A percentile compares a stretch with the other conserved stretches of the same genome.
Evolutionary conservation across 202 grass and related monocot genomes (phyloP).

Genomic region (Zizania palustris): DNA sequence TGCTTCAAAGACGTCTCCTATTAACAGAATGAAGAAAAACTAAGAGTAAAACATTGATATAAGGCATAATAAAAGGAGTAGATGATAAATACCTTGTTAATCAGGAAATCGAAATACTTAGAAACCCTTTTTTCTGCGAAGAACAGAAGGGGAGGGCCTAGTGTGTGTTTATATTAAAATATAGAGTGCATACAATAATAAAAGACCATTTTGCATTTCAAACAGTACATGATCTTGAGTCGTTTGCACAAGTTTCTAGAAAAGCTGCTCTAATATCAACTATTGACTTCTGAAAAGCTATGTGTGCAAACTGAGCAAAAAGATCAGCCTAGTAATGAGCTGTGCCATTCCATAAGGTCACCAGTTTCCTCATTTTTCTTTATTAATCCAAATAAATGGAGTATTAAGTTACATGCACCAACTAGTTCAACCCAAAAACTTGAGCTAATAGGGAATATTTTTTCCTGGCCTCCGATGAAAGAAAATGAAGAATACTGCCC

Average conservation of each 20-base stretch:
- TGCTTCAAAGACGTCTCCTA: slow-evolving; percentile 69
- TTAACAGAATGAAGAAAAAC: slow-evolving; percentile 17
- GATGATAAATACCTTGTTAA: slow-evolving; percentile 2
- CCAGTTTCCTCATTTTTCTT: background rate
- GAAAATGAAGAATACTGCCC: background rate
- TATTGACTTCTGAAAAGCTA: slow-evolving; percentile 32
- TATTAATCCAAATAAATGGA: too few species aligned
- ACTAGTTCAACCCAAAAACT: too few species aligned
- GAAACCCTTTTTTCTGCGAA: background rate
- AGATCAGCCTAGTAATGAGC: slow-evolving; percentile 4
- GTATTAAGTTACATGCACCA: too few species aligned
- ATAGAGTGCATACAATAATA: background rate
- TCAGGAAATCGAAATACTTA: background rate
- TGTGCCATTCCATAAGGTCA: slow-evolving; percentile 29
- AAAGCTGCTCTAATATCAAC: too few species aligned
- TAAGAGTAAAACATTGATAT: slow-evolving; percentile 12
- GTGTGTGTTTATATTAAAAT: background rate
- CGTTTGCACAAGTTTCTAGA: slow-evolving; percentile 17
- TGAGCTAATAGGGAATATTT: background rate
- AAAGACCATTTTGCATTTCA: background rate
- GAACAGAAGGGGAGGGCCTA: background rate
- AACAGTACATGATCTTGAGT: background rate
- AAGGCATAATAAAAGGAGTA: slow-evolving; percentile 8
- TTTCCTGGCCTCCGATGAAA: background rate
- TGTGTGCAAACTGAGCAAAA: slow-evolving; percentile 37